A percentile compares a stretch with the other conserved stretches of the same genome.
Conservation (phyloP, 1,139 yeast species). For the Suhomyces atakaporum region DNA sequence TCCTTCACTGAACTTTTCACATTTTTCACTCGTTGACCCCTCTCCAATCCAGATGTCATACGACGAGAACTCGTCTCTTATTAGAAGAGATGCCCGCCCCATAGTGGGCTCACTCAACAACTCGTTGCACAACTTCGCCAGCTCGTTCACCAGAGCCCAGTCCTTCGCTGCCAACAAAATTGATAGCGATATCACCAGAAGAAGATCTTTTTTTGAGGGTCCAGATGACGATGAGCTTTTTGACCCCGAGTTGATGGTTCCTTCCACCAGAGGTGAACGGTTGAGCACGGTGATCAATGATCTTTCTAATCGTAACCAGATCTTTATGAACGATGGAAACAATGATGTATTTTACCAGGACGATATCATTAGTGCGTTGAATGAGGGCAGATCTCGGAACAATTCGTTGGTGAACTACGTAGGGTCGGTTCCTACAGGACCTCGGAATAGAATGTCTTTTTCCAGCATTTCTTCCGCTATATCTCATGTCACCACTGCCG, state of each 20-base stretch:
- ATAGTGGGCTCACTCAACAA: slow-evolving; percentile 50
- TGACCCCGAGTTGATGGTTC: slow-evolving; percentile 72
- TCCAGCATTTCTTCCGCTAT: slow-evolving; percentile 39
- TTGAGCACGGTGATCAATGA: slow-evolving; percentile 56
- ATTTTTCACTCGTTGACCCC: not conserved
- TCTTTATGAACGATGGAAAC: slow-evolving; percentile 24
- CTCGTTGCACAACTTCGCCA: slow-evolving; percentile 49
- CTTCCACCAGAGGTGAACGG: slow-evolving; percentile 63
- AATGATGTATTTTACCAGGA: slow-evolving; percentile 46
- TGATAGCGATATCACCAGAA: slow-evolving; percentile 46
- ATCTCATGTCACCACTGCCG: slow-evolving; percentile 47
- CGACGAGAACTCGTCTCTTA: slow-evolving; percentile 21
- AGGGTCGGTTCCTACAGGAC: slow-evolving; percentile 31
- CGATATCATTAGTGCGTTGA: slow-evolving; percentile 35
- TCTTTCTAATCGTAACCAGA: slow-evolving; percentile 28
- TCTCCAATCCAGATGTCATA: slow-evolving; percentile 4
- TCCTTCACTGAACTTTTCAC: too few species aligned
- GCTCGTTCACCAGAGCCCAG: slow-evolving; percentile 51
- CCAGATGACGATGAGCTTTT: slow-evolving; percentile 55
- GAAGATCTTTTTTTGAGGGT: slow-evolving; percentile 41
- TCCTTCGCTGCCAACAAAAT: slow-evolving; percentile 47
- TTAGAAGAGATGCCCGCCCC: slow-evolving; percentile 31
- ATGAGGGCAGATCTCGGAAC: slow-evolving; percentile 34
- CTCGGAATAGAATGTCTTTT: slow-evolving; percentile 30
- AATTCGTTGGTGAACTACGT: slow-evolving; percentile 17